Evolutionary conservation across 164 flowering plant genomes (phyloP).

Genomic region (Cinnamomum chago): DNA sequence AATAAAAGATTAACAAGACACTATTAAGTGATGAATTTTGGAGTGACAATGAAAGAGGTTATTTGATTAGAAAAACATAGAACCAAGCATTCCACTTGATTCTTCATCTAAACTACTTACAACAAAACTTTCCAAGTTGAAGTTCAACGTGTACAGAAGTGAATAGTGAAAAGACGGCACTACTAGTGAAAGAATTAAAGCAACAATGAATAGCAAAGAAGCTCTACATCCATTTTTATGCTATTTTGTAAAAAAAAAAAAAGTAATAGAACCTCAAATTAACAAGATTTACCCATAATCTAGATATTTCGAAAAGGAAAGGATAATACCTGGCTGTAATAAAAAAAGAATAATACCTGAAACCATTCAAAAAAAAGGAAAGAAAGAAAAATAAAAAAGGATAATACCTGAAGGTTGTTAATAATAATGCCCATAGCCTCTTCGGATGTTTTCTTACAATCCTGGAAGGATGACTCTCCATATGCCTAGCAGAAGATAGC

Average conservation of each 20-base stretch:
- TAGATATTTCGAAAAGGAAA: too few species aligned
- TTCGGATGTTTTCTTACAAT: slow-evolving; percentile 92
- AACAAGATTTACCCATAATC: too few species aligned
- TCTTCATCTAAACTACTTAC: not conserved
- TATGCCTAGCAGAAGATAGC: slow-evolving; percentile 52
- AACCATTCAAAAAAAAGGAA: too few species aligned
- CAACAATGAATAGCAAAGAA: too few species aligned
- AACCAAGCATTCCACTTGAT: not conserved
- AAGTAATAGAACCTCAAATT: too few species aligned
- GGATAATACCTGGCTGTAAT: too few species aligned
- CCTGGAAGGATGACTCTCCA: slow-evolving; percentile 94
- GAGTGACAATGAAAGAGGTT: not conserved
- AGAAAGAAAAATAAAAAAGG: not conserved
- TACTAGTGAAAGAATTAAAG: too few species aligned
- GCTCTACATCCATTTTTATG: too few species aligned
- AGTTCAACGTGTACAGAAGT: not conserved
- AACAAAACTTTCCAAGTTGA: not conserved
- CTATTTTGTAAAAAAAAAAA: too few species aligned
- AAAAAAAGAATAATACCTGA: too few species aligned
- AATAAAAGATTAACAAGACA: not conserved
- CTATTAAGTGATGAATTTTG: not conserved
- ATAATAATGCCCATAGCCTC: slow-evolving; percentile 64
- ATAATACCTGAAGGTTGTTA: slow-evolving; percentile 66
- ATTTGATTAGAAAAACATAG: not conserved
- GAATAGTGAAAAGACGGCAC: too few species aligned